A percentile compares a stretch with the other conserved stretches of the same genome.
phyloP scores from a whole-genome alignment of 352 stramenopile genomes.

The Globisporangium ultimum region DNA sequence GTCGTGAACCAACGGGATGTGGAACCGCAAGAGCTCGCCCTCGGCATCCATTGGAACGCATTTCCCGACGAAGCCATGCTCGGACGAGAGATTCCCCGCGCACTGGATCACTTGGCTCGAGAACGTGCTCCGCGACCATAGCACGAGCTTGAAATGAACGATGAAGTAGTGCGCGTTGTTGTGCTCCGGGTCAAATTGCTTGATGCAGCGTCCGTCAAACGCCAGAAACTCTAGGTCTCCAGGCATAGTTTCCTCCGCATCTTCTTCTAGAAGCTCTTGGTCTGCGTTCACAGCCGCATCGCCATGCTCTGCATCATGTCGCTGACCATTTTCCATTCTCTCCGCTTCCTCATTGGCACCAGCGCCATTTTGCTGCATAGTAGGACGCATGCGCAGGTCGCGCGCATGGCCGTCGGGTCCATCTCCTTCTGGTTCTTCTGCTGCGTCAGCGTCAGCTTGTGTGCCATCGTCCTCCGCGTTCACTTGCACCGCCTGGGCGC shows the following conservation, averaged over 20 bases:
- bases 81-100: conserved; percentile 14
- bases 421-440: conserved; percentile 6
- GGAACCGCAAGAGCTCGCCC: background rate
- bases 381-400: background rate
- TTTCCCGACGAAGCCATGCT: conserved; percentile 13
- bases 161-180: conserved; percentile 24
- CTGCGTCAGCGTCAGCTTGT: background rate
- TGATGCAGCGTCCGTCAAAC: conserved; percentile 8
- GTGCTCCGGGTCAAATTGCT: conserved; percentile 6
- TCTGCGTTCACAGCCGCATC: background rate
- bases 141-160: conserved; percentile 47
- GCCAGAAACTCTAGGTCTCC: conserved; percentile 3
- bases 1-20: background rate
- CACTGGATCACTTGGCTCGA: conserved; percentile 17
- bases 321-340: background rate
- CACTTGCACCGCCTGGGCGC: conserved; percentile 19
- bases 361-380: background rate
- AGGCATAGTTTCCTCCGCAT: background rate
- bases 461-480: background rate
- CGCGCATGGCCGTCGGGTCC: background rate
- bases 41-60: conserved; percentile 13
- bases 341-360: background rate
- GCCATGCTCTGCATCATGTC: background rate
- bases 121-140: conserved; percentile 25
- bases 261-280: background rate